These are phyloP conservation scores for Syzygium aqueum DNA, from an alignment of 345 rosid species.

Conservation along the genomic window DNA sequence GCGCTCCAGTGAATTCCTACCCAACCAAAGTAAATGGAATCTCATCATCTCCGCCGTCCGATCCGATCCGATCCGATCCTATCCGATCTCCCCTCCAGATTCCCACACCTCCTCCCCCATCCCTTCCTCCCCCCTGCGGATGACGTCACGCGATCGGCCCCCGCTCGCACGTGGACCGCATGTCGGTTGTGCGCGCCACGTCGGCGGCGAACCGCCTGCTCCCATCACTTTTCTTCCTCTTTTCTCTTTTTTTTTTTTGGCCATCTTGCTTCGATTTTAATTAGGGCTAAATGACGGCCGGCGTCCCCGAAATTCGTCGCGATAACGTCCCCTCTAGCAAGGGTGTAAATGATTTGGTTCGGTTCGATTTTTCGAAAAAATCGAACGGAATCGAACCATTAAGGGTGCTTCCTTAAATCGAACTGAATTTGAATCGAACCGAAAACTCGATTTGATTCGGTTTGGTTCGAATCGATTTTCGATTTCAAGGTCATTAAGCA, in stretches of 20 bases:
- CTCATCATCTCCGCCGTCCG: slow-evolving; percentile 16
- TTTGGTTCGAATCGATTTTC: too few species aligned
- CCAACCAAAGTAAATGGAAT: slow-evolving; percentile 14
- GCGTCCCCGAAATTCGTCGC: neutral
- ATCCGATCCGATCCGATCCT: slow-evolving; percentile 5
- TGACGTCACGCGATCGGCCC: neutral
- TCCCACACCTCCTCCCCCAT: neutral
- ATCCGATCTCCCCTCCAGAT: neutral
- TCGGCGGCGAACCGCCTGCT: neutral
- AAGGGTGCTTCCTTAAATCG: too few species aligned
- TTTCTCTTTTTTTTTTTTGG: neutral
- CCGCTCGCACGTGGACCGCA: slow-evolving; percentile 25
- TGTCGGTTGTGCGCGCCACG: slow-evolving; percentile 23
- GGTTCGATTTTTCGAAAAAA: too few species aligned
- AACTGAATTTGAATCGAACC: too few species aligned
- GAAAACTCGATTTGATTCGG: too few species aligned
- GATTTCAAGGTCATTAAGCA: too few species aligned
- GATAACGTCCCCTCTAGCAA: too few species aligned
- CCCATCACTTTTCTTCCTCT: neutral
- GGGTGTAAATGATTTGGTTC: too few species aligned
- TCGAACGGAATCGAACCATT: too few species aligned
- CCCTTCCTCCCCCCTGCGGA: neutral
- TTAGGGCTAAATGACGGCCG: neutral
- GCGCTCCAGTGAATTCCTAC: slow-evolving; percentile 10
- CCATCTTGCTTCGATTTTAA: neutral